Percentiles rank a stretch among this genome's conserved stretches.
phyloP scores from a whole-genome alignment of 2,329 filamentous ascomycete genomes.

The Fusarium verticillioides region DNA sequence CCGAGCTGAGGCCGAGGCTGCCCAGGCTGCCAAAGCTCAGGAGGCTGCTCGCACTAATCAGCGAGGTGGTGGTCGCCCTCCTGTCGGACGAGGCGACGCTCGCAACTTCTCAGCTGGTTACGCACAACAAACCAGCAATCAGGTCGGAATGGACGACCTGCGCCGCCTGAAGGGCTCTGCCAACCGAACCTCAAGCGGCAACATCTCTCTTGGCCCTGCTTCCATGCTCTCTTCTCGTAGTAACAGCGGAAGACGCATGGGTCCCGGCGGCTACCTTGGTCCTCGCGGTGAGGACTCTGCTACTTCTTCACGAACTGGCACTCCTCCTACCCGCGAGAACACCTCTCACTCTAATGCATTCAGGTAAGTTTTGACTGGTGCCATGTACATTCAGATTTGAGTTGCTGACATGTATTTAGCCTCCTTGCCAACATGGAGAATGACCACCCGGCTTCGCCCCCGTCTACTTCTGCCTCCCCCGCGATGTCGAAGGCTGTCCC shows the following conservation, averaged over 20 bases:
- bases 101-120: conserved; percentile 82
- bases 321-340: conserved; percentile 73
- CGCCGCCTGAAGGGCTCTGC: conserved; percentile 78
- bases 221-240: conserved; percentile 91
- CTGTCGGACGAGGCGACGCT: conserved; percentile 84
- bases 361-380: conserved; percentile 71
- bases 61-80: conserved; percentile 76
- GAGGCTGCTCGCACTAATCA: conserved; percentile 72
- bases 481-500: conserved; percentile 71
- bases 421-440: conserved; percentile 70
- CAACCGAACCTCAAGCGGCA: conserved; percentile 69
- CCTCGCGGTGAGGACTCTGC: conserved; percentile 86
- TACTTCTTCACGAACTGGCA: conserved; percentile 88
- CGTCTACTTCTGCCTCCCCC: conserved; percentile 74
- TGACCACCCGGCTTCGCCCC: conserved; percentile 75
- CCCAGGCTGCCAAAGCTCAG: conserved; percentile 82
- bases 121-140: conserved; percentile 79
- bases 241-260: conserved; percentile 86
- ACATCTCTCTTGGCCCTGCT: conserved; percentile 79
- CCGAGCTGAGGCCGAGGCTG: conserved; percentile 82
- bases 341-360: conserved; percentile 88
- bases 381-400: not conserved
- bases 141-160: conserved; percentile 91
- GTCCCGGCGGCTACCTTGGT: conserved; percentile 77
- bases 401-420: conserved; percentile 48